Conservation (phyloP, 2,329 filamentous ascomycete species). For the Clonostachys byssicola region DNA sequence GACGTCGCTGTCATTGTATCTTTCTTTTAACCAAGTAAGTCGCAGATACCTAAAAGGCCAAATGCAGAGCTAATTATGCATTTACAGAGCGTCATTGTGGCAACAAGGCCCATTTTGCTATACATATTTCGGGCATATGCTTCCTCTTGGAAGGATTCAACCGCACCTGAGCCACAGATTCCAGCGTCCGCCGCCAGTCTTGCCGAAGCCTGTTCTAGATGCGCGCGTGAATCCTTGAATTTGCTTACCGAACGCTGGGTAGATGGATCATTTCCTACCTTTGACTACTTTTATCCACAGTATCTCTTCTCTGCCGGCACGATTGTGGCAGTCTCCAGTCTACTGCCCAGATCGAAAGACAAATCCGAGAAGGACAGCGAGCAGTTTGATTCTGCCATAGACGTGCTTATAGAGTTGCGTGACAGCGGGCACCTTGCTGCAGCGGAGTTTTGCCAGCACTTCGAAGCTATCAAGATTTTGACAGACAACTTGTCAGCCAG, state of each 20-base stretch:
- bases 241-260: not conserved
- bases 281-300: not conserved
- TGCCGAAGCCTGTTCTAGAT: not conserved
- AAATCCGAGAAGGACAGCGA: not conserved
- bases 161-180: not conserved
- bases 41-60: no score
- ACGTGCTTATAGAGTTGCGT: not conserved
- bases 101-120: not conserved
- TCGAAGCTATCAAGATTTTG: not conserved
- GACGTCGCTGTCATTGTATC: conserved; percentile 23
- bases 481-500: no score
- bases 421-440: not conserved
- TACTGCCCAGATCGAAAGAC: not conserved
- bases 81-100: not conserved
- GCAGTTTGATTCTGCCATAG: not conserved
- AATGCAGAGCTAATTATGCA: not conserved
- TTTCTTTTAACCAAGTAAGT: conserved; percentile 21
- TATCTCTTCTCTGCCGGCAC: not conserved
- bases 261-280: not conserved
- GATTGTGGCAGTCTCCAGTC: not conserved
- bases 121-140: not conserved
- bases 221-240: not conserved
- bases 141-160: not conserved
- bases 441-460: not conserved
- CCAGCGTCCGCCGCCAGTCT: not conserved